Evolutionary conservation across 1,284 basidiomycete species (phyloP), one percentile per base, ranked within the genome.

Genomic region (Ustilago crameri): DNA sequence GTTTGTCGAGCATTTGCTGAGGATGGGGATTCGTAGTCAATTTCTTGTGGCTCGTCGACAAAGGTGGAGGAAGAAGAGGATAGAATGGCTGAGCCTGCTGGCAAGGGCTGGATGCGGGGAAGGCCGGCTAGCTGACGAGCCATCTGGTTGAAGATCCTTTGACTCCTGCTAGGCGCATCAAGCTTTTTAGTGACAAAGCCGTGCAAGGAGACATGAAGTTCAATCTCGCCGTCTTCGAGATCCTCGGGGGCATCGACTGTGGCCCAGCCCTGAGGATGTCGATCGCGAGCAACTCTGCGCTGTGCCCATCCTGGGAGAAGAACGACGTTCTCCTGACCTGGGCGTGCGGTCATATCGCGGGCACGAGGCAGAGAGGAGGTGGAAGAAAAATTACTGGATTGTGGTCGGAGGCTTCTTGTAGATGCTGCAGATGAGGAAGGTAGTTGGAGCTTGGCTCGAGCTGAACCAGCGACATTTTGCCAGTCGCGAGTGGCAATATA

Each of bases 61-160:
- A 71, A 49, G 37, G 66, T 34, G 24, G 47, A 43, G 3, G 47
- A 37, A n/a, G 56, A 38, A 20, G 59, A 30, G 35, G 63, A 58
- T 5, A 67, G 48, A 10, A 74, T 30, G 1, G 57, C 27, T 23
- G 59, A 37, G 5, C 32, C 48, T 23, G 42, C 24, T 14, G 64
- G 42, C 37, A 54, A 50, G 30, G 56, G 43, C 23, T 55, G 62
- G 5, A 71, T 65, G 23, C 46, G 41, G 17, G 70, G 70, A 8
- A 74, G 65, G 5, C 65, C 65, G 26, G 73, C 70, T 1, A 74
- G 57, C 37, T 74, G 70, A 15, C 66, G 60, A 4, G 73, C 73
- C 65, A 73, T 75, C 45, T 75, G 73, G 40, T 75, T 71, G 46
- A 73, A 71, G 49, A 75, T 56, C 23, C 73, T 45, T 44, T 73